Conservation (phyloP, 768 basidiomycete species). For the Leccinellum albellum region DNA sequence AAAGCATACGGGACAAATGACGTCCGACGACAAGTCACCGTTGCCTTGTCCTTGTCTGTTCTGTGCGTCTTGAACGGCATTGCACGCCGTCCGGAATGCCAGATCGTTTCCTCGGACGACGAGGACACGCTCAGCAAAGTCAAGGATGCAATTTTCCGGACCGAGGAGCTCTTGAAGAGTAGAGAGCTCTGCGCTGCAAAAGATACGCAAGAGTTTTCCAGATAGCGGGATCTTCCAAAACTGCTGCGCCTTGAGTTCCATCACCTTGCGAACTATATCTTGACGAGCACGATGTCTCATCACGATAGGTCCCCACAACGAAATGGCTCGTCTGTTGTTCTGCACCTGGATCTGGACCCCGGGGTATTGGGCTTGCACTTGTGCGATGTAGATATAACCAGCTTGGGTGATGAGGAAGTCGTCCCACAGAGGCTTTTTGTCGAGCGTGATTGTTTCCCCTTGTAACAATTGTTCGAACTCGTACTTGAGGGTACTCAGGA, state of each 20-base stretch:
- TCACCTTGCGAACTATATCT: constrained; percentile 46
- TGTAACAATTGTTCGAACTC: constrained; percentile 59
- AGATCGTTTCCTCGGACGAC: constrained; percentile 53
- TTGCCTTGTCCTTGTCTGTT: constrained; percentile 33
- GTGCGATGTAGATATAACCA: constrained; percentile 44
- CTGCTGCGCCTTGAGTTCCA: constrained; percentile 40
- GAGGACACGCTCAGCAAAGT: constrained; percentile 41
- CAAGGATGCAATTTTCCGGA: constrained; percentile 50
- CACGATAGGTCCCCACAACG: constrained; percentile 49
- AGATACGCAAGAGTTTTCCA: constrained; percentile 41
- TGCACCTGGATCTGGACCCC: constrained; percentile 46
- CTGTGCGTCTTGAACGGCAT: constrained; percentile 40
- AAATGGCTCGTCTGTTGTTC: constrained; percentile 39
- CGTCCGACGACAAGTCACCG: constrained; percentile 13
- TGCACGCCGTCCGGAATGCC: constrained; percentile 32
- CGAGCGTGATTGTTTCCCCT: constrained; percentile 54
- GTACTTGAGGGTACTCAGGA: constrained; percentile 53
- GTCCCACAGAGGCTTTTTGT: constrained; percentile 61
- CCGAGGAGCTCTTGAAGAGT: constrained; percentile 51
- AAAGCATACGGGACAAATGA: constrained; percentile 69
- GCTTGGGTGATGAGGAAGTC: constrained; percentile 46
- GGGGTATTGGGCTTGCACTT: constrained; percentile 37
- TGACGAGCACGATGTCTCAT: constrained; percentile 40
- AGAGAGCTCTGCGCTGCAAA: constrained; percentile 45
- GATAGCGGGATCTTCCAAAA: constrained; percentile 45